A percentile compares a stretch with the other conserved stretches of the same genome.
Conservation (phyloP, 208 protist genomes). For the Trypanosoma brucei region DNA sequence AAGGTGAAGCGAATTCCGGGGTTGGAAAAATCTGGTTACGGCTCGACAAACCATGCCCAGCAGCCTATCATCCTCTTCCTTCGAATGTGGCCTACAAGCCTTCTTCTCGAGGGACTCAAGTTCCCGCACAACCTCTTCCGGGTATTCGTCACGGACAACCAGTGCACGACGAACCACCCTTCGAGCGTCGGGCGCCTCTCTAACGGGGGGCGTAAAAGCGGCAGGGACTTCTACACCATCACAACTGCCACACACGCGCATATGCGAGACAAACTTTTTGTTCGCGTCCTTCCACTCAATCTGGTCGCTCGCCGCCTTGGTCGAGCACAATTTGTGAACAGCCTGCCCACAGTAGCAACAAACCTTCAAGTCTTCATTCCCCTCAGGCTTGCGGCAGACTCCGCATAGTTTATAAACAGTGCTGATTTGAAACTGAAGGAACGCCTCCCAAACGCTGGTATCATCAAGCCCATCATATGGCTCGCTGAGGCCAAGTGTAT, state of each 20-base stretch:
- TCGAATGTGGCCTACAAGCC: slow-evolving; percentile 9
- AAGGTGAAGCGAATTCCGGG: slow-evolving; percentile 31
- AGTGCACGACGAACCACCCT: slow-evolving; percentile 38
- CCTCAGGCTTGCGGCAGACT: slow-evolving; percentile 55
- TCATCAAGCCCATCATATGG: slow-evolving; percentile 35
- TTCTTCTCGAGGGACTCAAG: slow-evolving; percentile 2
- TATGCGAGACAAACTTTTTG: slow-evolving; percentile 27
- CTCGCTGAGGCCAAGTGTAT: slow-evolving; percentile 32
- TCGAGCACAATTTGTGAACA: slow-evolving; percentile 57
- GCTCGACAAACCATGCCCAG: slow-evolving; percentile 25
- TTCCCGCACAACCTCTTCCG: slow-evolving; percentile 13
- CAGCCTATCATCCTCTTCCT: slow-evolving; percentile 19
- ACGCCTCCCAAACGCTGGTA: slow-evolving; percentile 54
- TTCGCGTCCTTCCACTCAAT: slow-evolving; percentile 69
- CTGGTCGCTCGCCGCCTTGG: slow-evolving; percentile 32
- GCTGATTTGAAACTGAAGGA: slow-evolving; percentile 53
- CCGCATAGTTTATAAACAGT: slow-evolving; percentile 67
- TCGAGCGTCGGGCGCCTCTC: slow-evolving; percentile 36
- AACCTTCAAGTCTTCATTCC: slow-evolving; percentile 61
- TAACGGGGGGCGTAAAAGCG: neutral
- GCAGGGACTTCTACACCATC: neutral
- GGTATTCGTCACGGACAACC: slow-evolving; percentile 45
- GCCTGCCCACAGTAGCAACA: slow-evolving; percentile 74
- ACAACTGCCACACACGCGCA: slow-evolving; percentile 62
- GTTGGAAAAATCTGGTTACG: slow-evolving; percentile 56